Evolutionary conservation across 2,329 filamentous ascomycete species (phyloP).

Genomic region (Acephala macrosclerotiorum): DNA sequence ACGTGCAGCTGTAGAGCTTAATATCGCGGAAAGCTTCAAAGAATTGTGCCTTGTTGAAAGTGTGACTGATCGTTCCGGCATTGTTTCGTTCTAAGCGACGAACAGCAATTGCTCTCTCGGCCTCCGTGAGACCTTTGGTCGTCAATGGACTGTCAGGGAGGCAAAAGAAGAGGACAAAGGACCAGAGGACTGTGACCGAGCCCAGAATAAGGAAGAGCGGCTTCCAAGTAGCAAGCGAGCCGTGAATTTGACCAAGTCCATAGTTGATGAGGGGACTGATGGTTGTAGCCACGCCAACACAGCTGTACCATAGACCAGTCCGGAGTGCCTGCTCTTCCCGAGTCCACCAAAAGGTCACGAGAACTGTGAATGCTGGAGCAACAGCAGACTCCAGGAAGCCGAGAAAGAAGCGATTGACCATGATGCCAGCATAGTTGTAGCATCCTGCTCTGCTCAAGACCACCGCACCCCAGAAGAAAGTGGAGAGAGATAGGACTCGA

Average conservation of each 20-base stretch:
- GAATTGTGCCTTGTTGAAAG: slow-evolving; percentile 42
- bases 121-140: slow-evolving; percentile 43
- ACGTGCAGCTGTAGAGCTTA: slow-evolving; percentile 43
- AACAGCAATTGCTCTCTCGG: slow-evolving; percentile 34
- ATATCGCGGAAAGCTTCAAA: slow-evolving; percentile 41
- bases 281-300: slow-evolving; percentile 44
- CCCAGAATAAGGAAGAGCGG: slow-evolving; percentile 47
- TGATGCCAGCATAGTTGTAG: slow-evolving; percentile 42
- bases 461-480: slow-evolving; percentile 44
- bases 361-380: slow-evolving; percentile 46
- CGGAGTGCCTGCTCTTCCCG: slow-evolving; percentile 46
- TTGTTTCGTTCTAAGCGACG: slow-evolving; percentile 36
- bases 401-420: slow-evolving; percentile 46
- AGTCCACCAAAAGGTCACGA: slow-evolving; percentile 47
- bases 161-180: slow-evolving; percentile 38
- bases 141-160: slow-evolving; percentile 44
- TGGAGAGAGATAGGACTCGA: slow-evolving; percentile 43
- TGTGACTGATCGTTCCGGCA: slow-evolving; percentile 55
- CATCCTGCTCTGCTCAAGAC: slow-evolving; percentile 46
- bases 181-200: slow-evolving; percentile 38
- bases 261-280: slow-evolving; percentile 46
- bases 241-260: slow-evolving; percentile 45
- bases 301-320: slow-evolving; percentile 46
- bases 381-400: slow-evolving; percentile 46
- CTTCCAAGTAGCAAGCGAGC: slow-evolving; percentile 43